Evolutionary conservation across 73 alveolate genomes (phyloP).

Genomic region (Paramecium octaurelia): DNA sequence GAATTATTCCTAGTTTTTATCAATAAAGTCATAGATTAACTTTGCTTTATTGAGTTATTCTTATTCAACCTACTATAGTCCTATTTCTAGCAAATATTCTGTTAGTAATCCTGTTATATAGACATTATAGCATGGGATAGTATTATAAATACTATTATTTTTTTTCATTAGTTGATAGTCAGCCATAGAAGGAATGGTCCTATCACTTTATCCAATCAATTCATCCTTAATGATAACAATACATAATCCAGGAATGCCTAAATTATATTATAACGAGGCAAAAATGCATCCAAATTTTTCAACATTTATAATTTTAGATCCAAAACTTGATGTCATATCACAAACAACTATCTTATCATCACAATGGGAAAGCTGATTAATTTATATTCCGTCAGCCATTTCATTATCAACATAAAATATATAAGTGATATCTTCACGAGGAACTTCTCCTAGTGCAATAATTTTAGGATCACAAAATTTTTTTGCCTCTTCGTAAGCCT

Average conservation of each 20-base stretch:
- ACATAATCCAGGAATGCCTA: slow-evolving; percentile 63
- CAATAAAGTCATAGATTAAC: slow-evolving; percentile 60
- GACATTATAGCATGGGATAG: slow-evolving; percentile 72
- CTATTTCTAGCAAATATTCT: slow-evolving; percentile 43
- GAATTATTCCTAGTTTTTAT: slow-evolving; percentile 2
- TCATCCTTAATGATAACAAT: slow-evolving; percentile 60
- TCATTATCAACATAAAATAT: slow-evolving; percentile 88
- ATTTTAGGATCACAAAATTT: slow-evolving; percentile 69
- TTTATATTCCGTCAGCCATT: slow-evolving; percentile 85
- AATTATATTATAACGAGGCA: slow-evolving; percentile 58
- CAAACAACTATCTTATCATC: slow-evolving; percentile 59
- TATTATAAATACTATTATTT: slow-evolving; percentile 67
- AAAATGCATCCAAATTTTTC: slow-evolving; percentile 34
- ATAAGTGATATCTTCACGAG: slow-evolving; percentile 62
- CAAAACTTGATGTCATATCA: slow-evolving; percentile 68
- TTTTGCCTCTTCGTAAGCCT: slow-evolving; percentile 77
- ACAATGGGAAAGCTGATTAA: slow-evolving; percentile 58
- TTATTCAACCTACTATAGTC: slow-evolving; percentile 56
- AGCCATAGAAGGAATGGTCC: slow-evolving; percentile 61
- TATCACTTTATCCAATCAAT: slow-evolving; percentile 26
- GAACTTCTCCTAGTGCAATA: slow-evolving; percentile 57
- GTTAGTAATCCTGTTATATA: slow-evolving; percentile 63
- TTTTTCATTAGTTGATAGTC: slow-evolving; percentile 57
- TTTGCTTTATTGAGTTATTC: slow-evolving; percentile 57
- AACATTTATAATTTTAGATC: slow-evolving; percentile 55